Conservation (phyloP, 2,329 filamentous ascomycete species). For the Colletotrichum chrysophilum region DNA sequence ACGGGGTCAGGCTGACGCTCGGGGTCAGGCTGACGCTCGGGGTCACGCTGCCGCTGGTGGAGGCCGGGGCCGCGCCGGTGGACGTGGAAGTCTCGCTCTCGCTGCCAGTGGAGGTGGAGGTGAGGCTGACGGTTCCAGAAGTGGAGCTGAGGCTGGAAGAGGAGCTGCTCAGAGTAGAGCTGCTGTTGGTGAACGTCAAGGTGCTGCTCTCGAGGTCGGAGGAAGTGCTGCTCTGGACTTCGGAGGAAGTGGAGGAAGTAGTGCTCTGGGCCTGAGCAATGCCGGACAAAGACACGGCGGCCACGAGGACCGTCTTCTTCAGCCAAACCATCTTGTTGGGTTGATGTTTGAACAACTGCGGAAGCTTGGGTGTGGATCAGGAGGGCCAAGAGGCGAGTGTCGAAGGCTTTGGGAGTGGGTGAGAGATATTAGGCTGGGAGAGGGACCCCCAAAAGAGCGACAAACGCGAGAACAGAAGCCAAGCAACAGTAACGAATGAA, state of each 20-base stretch:
- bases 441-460: neutral
- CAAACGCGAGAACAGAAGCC: neutral
- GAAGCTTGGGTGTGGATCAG: neutral
- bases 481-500: conserved; percentile 12
- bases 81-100: neutral
- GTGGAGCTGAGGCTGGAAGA: neutral
- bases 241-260: neutral
- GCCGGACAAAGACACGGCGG: neutral
- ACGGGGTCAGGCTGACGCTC: neutral
- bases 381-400: neutral
- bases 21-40: neutral
- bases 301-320: neutral
- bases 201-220: neutral
- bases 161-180: neutral
- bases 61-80: neutral
- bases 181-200: neutral
- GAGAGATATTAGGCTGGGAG: neutral
- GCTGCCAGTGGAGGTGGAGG: neutral
- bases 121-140: neutral
- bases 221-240: neutral
- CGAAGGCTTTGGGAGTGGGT: neutral
- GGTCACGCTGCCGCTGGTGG: neutral
- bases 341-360: neutral
- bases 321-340: conserved; percentile 1
- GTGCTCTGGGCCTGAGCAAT: neutral